These are phyloP conservation scores for Scenedesmus sp. DNA, from an alignment of 163 green algal species.

Conservation along the genomic window DNA sequence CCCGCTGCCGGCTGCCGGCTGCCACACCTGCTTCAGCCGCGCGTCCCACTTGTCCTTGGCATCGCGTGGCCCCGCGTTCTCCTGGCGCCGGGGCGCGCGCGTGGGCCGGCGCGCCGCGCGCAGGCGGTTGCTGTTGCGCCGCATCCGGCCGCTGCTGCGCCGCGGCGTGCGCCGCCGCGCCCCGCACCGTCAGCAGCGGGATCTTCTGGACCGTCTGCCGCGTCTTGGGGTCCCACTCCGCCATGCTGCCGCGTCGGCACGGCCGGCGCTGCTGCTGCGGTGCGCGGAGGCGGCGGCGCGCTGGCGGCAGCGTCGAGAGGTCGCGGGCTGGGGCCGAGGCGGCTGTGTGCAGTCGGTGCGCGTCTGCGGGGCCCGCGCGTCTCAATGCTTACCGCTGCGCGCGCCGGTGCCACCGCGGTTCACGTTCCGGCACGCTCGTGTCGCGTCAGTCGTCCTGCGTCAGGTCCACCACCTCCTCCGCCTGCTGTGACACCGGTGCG, in stretches of 20 bases:
- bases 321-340: background rate
- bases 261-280: background rate
- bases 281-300: background rate
- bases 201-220: slow-evolving; percentile 90
- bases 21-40: slow-evolving; percentile 91
- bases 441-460: slow-evolving; percentile 12
- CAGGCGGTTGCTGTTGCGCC: background rate
- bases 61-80: slow-evolving; percentile 87
- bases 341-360: background rate
- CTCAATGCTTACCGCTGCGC: background rate
- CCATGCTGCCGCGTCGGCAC: slow-evolving; percentile 6
- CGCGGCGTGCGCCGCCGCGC: too few species aligned
- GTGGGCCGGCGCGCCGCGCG: too few species aligned
- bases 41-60: slow-evolving; percentile 88
- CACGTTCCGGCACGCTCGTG: background rate
- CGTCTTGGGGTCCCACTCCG: slow-evolving; percentile 71
- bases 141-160: background rate
- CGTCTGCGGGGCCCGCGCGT: too few species aligned
- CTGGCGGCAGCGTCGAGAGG: background rate
- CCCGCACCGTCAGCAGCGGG: slow-evolving; percentile 81
- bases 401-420: background rate
- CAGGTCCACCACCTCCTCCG: slow-evolving; percentile 4
- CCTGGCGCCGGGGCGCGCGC: slow-evolving; percentile 35
- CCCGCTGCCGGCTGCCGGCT: background rate
- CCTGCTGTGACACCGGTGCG: too few species aligned